These are phyloP conservation scores for Sesbania bispinosa DNA, from an alignment of 306 rosid genomes.

Conservation along the genomic window DNA sequence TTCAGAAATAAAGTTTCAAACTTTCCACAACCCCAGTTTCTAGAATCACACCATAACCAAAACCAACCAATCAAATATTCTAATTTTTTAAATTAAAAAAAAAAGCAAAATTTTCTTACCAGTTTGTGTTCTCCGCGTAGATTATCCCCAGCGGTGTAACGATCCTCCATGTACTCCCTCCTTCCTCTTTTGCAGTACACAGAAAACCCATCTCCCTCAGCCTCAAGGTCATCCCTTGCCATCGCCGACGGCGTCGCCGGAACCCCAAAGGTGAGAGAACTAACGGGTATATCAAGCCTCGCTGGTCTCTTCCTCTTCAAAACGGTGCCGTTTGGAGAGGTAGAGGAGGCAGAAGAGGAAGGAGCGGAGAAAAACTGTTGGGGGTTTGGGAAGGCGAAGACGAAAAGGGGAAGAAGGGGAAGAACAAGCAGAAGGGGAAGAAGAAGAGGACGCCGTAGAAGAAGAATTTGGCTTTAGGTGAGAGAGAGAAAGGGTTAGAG, in stretches of 20 bases:
- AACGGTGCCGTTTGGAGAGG: conserved; percentile 47
- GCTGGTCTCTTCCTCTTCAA: conserved; percentile 91
- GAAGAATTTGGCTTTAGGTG: conserved; percentile 44
- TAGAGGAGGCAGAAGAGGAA: not conserved
- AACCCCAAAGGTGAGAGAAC: conserved; percentile 39
- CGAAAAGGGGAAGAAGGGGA: conserved; percentile 83
- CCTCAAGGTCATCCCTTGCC: conserved; percentile 59
- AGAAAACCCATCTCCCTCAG: conserved; percentile 51
- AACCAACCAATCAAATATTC: not conserved
- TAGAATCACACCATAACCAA: not conserved
- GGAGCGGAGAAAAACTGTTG: conserved; percentile 31
- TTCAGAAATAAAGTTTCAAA: conserved; percentile 7
- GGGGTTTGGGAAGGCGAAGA: conserved; percentile 55
- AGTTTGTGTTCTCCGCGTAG: conserved; percentile 69
- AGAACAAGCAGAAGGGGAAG: conserved; percentile 51
- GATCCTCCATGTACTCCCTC: conserved; percentile 90
- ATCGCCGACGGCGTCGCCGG: conserved; percentile 46
- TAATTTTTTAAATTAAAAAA: not conserved
- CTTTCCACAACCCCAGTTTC: conserved; percentile 17
- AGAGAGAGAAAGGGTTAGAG: conserved; percentile 35
- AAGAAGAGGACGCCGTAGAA: conserved; percentile 32
- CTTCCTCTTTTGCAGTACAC: conserved; percentile 89
- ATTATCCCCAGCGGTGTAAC: conserved; percentile 60
- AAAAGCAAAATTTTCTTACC: conserved; percentile 37
- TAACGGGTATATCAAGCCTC: conserved; percentile 69